Evolutionary conservation across 2,329 filamentous ascomycete genomes (phyloP), one percentile per base, ranked within the genome.

Genomic region (Aspergillus costaricaensis): DNA sequence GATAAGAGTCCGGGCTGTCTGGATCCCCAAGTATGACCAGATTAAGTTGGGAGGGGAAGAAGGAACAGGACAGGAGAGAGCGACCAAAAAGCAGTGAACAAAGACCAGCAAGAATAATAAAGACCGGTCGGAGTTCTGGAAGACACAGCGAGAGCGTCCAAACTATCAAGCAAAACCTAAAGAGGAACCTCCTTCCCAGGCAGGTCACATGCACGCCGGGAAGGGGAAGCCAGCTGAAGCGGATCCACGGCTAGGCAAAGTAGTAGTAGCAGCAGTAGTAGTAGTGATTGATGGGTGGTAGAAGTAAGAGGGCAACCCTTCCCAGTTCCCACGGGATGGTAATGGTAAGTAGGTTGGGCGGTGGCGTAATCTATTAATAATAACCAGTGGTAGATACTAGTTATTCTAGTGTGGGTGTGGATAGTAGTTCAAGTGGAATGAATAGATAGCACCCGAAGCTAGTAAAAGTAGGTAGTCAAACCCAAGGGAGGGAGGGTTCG

Each of bases 361-460:
- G 61, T 68, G 64, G 65, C 64, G 62, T 64, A 61, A 63, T 68
- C 60, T 66, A 67, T 65, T 65, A 68, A 64, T 66, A 67, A 62
- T 62, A 55, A 50, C 38, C 47, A 55, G 36, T 55, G 57, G 48
- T 47, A 49, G 44, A 21, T 47, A 27, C 30, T 51, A 55, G 38
- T 15, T 17, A 59, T 43, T 43, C n/a, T 43, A 43, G 59, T 54
- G 25, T 61, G 57, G 51, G 56, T 25, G 43, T 25, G 53, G 41
- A 30, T 12, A 17, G 43, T 27, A 47, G 47, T 36, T 55, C 21
- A 4, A 14, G 32, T 41, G 32, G 12, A 39, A 41, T 10, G 19
- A 44, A 44, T 5, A 21, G 25, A 23, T 21, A 14, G 41, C 41
- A 44, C 41, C 19, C 25, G 23, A 17, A 23, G 25, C 25, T 43